These are phyloP conservation scores for Colletotrichum plurivorum DNA, from an alignment of 2,329 filamentous ascomycete genomes.

Conservation along the genomic window DNA sequence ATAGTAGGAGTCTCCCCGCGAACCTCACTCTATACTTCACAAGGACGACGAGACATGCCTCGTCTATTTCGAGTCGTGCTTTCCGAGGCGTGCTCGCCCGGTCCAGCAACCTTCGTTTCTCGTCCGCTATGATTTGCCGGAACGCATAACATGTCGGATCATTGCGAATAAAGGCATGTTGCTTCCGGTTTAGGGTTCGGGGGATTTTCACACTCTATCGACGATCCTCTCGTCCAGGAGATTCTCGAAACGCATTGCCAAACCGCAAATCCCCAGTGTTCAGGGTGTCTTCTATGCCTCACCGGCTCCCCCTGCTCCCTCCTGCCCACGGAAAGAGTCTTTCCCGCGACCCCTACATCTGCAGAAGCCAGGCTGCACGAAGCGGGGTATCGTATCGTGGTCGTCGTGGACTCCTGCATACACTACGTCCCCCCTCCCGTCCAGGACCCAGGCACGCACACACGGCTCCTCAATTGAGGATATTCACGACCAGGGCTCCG, in stretches of 20 bases:
- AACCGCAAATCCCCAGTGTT: conserved; percentile 30
- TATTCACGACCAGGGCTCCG: conserved; percentile 25
- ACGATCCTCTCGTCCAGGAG: conserved; percentile 28
- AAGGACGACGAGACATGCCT: neutral
- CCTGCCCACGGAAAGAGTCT: conserved; percentile 16
- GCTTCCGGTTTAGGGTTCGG: conserved; percentile 37
- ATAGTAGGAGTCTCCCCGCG: neutral
- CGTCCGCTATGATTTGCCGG: conserved; percentile 10
- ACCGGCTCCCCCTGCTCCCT: conserved; percentile 2
- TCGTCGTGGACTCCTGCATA: conserved; percentile 7
- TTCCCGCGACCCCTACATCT: conserved; percentile 29
- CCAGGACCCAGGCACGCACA: neutral
- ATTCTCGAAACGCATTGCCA: conserved; percentile 38
- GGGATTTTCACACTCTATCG: conserved; percentile 39
- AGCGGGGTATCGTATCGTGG: conserved; percentile 6
- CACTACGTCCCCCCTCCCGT: neutral
- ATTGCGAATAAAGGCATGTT: conserved; percentile 19
- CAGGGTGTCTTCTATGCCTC: conserved; percentile 22
- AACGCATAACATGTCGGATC: conserved; percentile 15
- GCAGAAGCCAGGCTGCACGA: neutral
- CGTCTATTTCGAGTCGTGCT: neutral
- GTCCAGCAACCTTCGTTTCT: conserved; percentile 6
- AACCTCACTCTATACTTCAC: neutral
- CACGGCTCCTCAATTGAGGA: conserved; percentile 14
- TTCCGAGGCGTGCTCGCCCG: neutral